phyloP scores from a whole-genome alignment of 768 basidiomycete genomes.

The Boletus subparvulus region DNA sequence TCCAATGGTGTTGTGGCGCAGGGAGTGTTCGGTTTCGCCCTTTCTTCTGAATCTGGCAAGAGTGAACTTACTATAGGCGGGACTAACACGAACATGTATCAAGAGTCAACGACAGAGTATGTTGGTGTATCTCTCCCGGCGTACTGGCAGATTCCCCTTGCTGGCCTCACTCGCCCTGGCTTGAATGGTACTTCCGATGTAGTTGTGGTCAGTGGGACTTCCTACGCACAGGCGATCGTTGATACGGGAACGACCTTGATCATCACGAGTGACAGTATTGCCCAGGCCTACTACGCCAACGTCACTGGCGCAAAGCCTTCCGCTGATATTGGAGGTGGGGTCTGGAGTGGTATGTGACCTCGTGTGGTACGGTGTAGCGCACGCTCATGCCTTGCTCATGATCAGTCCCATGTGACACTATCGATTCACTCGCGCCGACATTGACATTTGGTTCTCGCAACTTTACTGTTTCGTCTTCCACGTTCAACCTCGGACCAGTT shows the following conservation, averaged over 20 bases:
- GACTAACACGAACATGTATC: conserved; percentile 45
- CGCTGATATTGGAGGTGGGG: conserved; percentile 28
- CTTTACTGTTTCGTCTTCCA: conserved; percentile 36
- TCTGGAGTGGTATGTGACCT: conserved; percentile 35
- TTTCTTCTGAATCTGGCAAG: conserved; percentile 37
- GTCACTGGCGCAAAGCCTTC: conserved; percentile 31
- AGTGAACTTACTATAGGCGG: conserved; percentile 62
- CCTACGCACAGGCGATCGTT: conserved; percentile 31
- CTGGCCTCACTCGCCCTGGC: conserved; percentile 28
- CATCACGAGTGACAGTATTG: conserved; percentile 24
- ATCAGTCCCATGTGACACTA: conserved; percentile 34
- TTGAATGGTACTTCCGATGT: conserved; percentile 20
- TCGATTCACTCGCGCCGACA: conserved; percentile 27
- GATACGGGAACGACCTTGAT: conserved; percentile 36
- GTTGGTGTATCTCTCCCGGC: conserved; percentile 29
- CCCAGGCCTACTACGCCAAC: conserved; percentile 28
- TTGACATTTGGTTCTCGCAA: conserved; percentile 40
- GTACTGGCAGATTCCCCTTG: conserved; percentile 40
- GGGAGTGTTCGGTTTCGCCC: conserved; percentile 49
- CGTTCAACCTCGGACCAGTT: conserved; percentile 45
- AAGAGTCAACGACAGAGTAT: conserved; percentile 42
- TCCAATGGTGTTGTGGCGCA: conserved; percentile 33
- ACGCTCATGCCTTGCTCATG: background rate
- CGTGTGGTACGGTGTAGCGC: background rate
- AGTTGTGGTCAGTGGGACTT: conserved; percentile 24